Base-by-base conservation (phyloP, 202 grass and related monocot genomes). In the Bolboschoenoplectus hybrid region DNA sequence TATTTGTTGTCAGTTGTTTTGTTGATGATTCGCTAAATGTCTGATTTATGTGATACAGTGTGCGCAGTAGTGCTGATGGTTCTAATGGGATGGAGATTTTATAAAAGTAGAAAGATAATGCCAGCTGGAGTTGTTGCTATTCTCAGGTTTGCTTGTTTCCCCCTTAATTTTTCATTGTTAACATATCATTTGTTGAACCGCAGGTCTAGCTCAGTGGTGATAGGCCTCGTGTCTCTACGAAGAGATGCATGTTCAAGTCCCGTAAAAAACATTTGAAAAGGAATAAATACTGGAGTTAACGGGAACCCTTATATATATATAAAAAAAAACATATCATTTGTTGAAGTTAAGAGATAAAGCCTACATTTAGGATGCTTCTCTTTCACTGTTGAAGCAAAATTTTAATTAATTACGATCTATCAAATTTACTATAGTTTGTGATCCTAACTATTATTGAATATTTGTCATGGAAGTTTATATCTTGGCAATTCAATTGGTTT, bases 71-170 rank as follows among this genome's bases (percentile, higher is more conserved):
- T 58, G 81, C 85, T 97, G 71, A 93, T 90, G 44, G 63, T 87
- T 39, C 57, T 88, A 14, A 95, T 97, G 95, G 91, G 91, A 62
- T 53, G 88, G 93, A 93, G 93, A 89, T 95, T 92, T 56, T 36
- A 85, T 40, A 92, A 95, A 89, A 91, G 91, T 76, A 89, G 80
- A 72, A 95, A 98, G 86, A 88, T 98, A 38, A 95, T 98, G 95
- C 95, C 91, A 26, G 90, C 95, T 83, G 95, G 93, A 86, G n/a
- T 98, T 74, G 82, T 95, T 89, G 88, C 93, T 87, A 57, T 71
- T 81, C 74, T 98, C 82, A 98, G 95, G 95, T 95, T 89, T 51
- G 67, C 53, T 72, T 64, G 63, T 74, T 19, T 9, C 26, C 34
- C 81, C 67, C 4, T 66, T 60, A 41, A 73, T 0, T 55, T 63